These are phyloP conservation scores for Trypanosomatidae sp. DNA, from an alignment of 208 protist species.

Conservation along the genomic window DNA sequence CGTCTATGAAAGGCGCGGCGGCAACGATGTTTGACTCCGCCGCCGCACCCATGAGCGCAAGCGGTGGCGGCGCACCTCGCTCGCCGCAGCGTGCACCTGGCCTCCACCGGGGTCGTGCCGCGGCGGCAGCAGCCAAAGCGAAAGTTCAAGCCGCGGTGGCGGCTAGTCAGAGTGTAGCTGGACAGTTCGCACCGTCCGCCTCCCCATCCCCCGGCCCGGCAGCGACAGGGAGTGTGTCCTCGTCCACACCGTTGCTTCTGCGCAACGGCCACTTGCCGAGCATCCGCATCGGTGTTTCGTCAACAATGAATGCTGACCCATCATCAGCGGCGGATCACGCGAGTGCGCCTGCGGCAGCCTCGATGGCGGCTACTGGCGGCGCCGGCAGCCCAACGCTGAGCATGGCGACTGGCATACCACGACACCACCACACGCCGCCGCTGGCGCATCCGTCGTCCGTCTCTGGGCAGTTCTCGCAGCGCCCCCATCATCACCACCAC, in stretches of 20 bases:
- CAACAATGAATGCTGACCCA: not conserved
- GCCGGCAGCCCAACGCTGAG: not conserved
- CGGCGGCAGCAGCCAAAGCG: conserved; percentile 7
- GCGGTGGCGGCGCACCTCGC: not conserved
- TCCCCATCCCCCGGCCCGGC: not conserved
- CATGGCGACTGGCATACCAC: conserved; percentile 7
- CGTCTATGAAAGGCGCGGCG: conserved; percentile 8
- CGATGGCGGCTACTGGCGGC: not conserved
- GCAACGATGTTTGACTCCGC: conserved; percentile 13
- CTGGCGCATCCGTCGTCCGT: not conserved
- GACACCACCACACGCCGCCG: conserved; percentile 5
- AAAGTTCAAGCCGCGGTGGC: conserved; percentile 4
- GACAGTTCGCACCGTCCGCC: not conserved
- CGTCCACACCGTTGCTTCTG: not conserved
- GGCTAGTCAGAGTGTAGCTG: not conserved
- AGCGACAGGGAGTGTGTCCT: not conserved
- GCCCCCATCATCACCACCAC: conserved; percentile 1
- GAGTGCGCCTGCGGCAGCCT: not conserved
- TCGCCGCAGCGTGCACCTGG: conserved; percentile 1
- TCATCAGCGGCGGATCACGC: not conserved
- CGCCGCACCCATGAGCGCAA: not conserved
- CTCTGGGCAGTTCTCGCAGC: conserved; percentile 3
- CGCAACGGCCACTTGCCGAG: not conserved
- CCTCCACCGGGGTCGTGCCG: conserved; percentile 24
- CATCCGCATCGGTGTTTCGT: not conserved